phyloP scores from a whole-genome alignment of 371 early-diverging fungal genomes.

The Syncephalis plumigaleata region DNA sequence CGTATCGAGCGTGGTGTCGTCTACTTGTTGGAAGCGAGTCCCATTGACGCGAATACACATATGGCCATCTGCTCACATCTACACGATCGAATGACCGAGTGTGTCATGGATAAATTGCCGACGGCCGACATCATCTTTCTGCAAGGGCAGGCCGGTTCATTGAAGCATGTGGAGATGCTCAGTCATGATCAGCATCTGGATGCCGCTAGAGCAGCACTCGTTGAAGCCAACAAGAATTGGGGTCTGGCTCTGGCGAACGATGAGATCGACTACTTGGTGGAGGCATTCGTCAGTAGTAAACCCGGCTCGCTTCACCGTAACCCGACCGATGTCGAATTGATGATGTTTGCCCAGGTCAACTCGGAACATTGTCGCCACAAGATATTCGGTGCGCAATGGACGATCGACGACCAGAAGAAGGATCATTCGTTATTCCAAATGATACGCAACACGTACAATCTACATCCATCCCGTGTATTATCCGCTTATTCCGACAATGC shows the following conservation, averaged over 20 bases:
- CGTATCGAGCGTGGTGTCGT: slow-evolving; percentile 80
- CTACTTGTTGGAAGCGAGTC: slow-evolving; percentile 24
- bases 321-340: slow-evolving; percentile 94
- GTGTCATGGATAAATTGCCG: slow-evolving; percentile 37
- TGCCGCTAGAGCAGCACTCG: slow-evolving; percentile 40
- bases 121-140: slow-evolving; percentile 46
- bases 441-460: slow-evolving; percentile 84
- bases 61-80: slow-evolving; percentile 29
- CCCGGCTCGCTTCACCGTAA: slow-evolving; percentile 37
- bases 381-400: slow-evolving; percentile 93
- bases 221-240: slow-evolving; percentile 63
- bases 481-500: slow-evolving; percentile 97
- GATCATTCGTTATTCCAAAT: slow-evolving; percentile 77
- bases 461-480: slow-evolving; percentile 56
- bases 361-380: slow-evolving; percentile 98
- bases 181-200: slow-evolving; percentile 15
- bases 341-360: slow-evolving; percentile 99
- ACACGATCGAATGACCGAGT: slow-evolving; percentile 92
- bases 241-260: slow-evolving; percentile 87
- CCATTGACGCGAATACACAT: slow-evolving; percentile 16
- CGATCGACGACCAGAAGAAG: slow-evolving; percentile 66
- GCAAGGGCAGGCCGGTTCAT: slow-evolving; percentile 51
- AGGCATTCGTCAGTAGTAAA: slow-evolving; percentile 51
- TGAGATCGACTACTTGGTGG: slow-evolving; percentile 86
- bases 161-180: slow-evolving; percentile 49